Base-by-base conservation (phyloP, 257 asterid species). In the Nicotiana paniculata region DNA sequence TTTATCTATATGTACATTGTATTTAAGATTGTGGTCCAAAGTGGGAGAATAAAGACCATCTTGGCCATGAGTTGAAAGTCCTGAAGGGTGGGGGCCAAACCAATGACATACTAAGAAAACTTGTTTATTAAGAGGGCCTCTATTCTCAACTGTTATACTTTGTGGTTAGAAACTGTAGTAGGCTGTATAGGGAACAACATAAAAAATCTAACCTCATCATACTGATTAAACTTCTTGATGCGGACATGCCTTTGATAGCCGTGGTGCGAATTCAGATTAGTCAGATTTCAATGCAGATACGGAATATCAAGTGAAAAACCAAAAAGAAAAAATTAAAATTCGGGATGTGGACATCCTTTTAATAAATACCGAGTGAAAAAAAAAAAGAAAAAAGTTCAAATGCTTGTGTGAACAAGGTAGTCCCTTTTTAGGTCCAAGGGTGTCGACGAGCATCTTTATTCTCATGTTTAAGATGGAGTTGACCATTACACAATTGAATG, bases 41-140 rank as follows among this genome's bases (percentile, higher is more conserved):
- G 80, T 54, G 53, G 39, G 92, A 61, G 90, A 87, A 87, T 85
- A 80, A 90, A 90, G 90, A 84, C 76, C 82, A 79, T 37, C 43
- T 16, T 35, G 86, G 87, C 86, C 85, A 75, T 58, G 90, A 81
- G 89, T 79, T 86, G 83, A 83, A 93, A 93, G 91, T 88, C 90
- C 69, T 79, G 79, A 83, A 77, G 86, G 26, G 79, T 79, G 86
- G 89, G 91, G 91, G 84, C 88, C 88, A 53, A 81, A 80, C 85
- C 84, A 91, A 55, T 84, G 93, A 91, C 90, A 88, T 86, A 81
- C 84, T 86, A 17, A 16, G 86, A 86, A 81, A 82, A 85, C 82
- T 85, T 87, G 37, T 80, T 85, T 9, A 33, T 85, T 81, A 67
- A 21, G 48, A 54, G 53, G 39, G 82, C 32, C 74, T 46, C 43